Evolutionary conservation across 345 rosid genomes (phyloP).

Genomic region (Leavenworthia alabamica): DNA sequence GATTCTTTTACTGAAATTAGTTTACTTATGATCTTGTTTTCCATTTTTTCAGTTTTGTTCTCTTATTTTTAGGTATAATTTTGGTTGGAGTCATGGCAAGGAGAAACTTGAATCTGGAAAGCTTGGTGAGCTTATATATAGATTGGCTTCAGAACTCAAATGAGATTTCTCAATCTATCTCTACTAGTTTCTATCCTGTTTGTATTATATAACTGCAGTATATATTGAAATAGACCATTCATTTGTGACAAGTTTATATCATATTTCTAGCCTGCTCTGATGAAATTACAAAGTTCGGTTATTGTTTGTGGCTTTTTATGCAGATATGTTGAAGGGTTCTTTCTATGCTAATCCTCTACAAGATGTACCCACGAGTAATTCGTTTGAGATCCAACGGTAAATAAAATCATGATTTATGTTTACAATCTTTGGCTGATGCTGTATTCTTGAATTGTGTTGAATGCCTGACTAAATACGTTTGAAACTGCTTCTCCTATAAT

Average conservation of each 20-base stretch:
- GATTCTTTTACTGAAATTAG: neutral
- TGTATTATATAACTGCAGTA: neutral
- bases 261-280: conserved; percentile 4
- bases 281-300: neutral
- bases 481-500: neutral
- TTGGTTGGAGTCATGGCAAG: conserved; percentile 97
- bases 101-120: conserved; percentile 94
- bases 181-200: neutral
- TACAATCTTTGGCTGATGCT: conserved; percentile 5
- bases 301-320: neutral
- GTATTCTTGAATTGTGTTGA: neutral
- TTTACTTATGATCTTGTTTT: neutral
- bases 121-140: conserved; percentile 46
- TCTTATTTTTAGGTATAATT: conserved; percentile 52
- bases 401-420: neutral
- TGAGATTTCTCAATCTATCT: neutral
- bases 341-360: conserved; percentile 76
- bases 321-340: conserved; percentile 82
- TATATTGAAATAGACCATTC: neutral
- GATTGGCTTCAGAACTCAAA: neutral
- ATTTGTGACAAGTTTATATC: neutral
- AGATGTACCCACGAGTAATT: conserved; percentile 67
- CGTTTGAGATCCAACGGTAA: conserved; percentile 49
- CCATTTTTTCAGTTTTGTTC: neutral
- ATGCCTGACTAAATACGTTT: neutral